A percentile compares a stretch with the other conserved stretches of the same genome.
phyloP scores from a whole-genome alignment of 2,329 filamentous ascomycete genomes.

The Aspergillus intermedius region DNA sequence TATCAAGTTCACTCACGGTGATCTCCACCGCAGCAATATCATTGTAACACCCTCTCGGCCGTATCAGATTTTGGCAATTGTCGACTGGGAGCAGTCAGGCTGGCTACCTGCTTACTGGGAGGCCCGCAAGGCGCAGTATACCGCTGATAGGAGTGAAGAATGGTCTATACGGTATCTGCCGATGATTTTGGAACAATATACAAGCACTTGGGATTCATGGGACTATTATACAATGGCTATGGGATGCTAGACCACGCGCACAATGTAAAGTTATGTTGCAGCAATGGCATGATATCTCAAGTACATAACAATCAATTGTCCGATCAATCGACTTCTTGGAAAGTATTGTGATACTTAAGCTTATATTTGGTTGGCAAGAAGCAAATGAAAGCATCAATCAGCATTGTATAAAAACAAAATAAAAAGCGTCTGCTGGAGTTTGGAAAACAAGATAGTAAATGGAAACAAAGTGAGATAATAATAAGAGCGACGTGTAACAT shows the following conservation, averaged over 20 bases:
- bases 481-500: too few species aligned
- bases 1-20: constrained; percentile 30
- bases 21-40: constrained; percentile 31
- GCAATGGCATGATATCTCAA: too few species aligned
- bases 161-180: constrained; percentile 25
- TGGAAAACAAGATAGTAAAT: too few species aligned
- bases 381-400: too few species aligned
- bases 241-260: constrained; percentile 15
- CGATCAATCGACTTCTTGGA: too few species aligned
- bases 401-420: too few species aligned
- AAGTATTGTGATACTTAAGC: too few species aligned
- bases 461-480: too few species aligned
- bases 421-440: too few species aligned
- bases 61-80: constrained; percentile 18
- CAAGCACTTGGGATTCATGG: constrained; percentile 23
- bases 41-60: constrained; percentile 17
- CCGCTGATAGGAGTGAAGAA: constrained; percentile 10
- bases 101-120: constrained; percentile 31
- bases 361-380: too few species aligned
- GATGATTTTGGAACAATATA: constrained; percentile 23
- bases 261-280: too few species aligned
- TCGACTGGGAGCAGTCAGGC: constrained; percentile 28
- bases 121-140: constrained; percentile 22
- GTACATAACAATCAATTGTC: too few species aligned
- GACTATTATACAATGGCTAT: constrained; percentile 21